These are phyloP conservation scores for Conoideocrella luteorostrata DNA, from an alignment of 2,329 filamentous ascomycete species.

Conservation along the genomic window DNA sequence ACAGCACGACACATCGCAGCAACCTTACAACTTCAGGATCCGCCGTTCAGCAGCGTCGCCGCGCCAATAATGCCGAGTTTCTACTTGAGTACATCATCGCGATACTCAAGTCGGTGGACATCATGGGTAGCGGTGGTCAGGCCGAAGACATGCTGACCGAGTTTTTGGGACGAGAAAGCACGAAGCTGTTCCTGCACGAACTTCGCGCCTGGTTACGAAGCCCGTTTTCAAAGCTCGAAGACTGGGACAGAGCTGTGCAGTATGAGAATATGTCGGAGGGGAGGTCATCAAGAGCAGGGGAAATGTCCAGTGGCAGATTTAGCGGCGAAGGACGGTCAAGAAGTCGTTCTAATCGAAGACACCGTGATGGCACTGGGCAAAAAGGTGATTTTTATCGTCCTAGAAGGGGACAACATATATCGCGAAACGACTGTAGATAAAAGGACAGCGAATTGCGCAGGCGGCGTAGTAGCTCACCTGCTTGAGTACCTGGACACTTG, in stretches of 20 bases:
- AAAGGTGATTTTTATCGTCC: constrained; percentile 24
- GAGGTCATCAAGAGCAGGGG: background rate
- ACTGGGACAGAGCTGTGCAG: constrained; percentile 77
- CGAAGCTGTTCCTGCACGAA: constrained; percentile 77
- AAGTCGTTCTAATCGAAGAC: background rate
- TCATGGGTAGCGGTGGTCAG: constrained; percentile 70
- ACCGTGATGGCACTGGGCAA: background rate
- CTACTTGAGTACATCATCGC: constrained; percentile 80
- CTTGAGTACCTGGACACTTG: background rate
- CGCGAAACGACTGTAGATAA: background rate
- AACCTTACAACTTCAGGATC: constrained; percentile 23
- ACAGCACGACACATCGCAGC: constrained; percentile 12
- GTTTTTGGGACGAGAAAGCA: constrained; percentile 68
- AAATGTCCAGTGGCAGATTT: background rate
- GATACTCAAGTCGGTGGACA: constrained; percentile 75
- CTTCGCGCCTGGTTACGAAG: constrained; percentile 76
- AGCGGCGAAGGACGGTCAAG: background rate
- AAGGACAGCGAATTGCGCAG: background rate
- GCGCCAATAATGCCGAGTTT: constrained; percentile 62
- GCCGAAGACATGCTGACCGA: constrained; percentile 74
- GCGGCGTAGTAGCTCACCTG: constrained; percentile 2
- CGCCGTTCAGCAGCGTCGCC: constrained; percentile 31
- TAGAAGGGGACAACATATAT: background rate
- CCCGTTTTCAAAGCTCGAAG: constrained; percentile 62
- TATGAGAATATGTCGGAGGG: constrained; percentile 37